Percentiles rank a stretch among this genome's conserved stretches.
phyloP scores from a whole-genome alignment of 352 stramenopile species.

The Phytopythium cucurbitacearum region DNA sequence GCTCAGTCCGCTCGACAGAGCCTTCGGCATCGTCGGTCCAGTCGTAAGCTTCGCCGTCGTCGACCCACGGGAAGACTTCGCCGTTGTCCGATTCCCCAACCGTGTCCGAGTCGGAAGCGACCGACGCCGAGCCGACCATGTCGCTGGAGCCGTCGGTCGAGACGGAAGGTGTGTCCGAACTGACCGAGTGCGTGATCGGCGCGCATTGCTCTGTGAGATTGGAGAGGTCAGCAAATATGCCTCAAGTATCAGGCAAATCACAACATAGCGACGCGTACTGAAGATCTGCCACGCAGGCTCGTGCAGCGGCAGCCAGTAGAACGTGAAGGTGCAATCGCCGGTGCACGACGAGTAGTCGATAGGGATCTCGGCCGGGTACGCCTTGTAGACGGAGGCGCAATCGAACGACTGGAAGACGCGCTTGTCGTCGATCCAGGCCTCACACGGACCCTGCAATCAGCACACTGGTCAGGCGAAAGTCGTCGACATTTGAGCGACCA shows the following conservation, averaged over 20 bases:
- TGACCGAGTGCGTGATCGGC: neutral
- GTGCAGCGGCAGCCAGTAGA: slow-evolving; percentile 35
- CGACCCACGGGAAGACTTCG: no score
- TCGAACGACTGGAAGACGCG: slow-evolving; percentile 15
- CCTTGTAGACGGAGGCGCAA: slow-evolving; percentile 16
- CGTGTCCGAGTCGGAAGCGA: no score
- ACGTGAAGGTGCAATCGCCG: slow-evolving; percentile 29
- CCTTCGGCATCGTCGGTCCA: no score
- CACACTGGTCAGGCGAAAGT: neutral
- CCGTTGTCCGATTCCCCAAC: no score
- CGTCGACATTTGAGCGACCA: neutral
- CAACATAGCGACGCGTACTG: slow-evolving; percentile 2
- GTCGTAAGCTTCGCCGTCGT: no score
- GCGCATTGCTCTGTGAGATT: slow-evolving; percentile 10
- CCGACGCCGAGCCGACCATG: no score
- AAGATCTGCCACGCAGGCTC: slow-evolving; percentile 23
- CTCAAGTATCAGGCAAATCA: neutral
- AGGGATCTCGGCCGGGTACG: slow-evolving; percentile 22
- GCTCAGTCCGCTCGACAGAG: no score
- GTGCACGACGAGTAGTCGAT: slow-evolving; percentile 30
- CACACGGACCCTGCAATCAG: slow-evolving; percentile 15
- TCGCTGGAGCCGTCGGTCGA: no score
- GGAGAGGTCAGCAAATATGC: neutral
- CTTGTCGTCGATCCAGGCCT: slow-evolving; percentile 23
- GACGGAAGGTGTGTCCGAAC: no score